Evolutionary conservation across 805 yeast genomes (phyloP).

Genomic region (Lipomyces japonicus): DNA sequence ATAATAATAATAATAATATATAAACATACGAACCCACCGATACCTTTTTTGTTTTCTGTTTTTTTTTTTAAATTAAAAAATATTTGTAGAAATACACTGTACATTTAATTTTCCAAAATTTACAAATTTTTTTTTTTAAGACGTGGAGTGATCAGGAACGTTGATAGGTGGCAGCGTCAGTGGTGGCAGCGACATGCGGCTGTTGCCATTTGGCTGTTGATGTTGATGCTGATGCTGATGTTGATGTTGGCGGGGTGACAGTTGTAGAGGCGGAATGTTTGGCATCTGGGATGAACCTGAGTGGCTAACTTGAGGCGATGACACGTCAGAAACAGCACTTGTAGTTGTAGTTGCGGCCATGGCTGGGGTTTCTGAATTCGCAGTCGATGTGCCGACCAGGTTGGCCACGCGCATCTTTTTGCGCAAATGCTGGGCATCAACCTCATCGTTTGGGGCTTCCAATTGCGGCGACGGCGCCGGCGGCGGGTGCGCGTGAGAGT

Average conservation of each 20-base stretch:
- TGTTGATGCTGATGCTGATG: too few species aligned
- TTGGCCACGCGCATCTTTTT: slow-evolving; percentile 26
- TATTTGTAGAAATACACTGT: background rate
- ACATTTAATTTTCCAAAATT: background rate
- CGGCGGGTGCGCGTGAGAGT: too few species aligned
- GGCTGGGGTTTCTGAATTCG: background rate
- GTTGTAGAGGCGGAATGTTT: slow-evolving; percentile 22
- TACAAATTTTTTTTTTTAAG: background rate
- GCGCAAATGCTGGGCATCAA: slow-evolving; percentile 14
- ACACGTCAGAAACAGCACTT: too few species aligned
- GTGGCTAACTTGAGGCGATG: too few species aligned
- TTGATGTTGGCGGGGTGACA: slow-evolving; percentile 9
- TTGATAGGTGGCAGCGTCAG: slow-evolving; percentile 14
- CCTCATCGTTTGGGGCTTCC: slow-evolving; percentile 8
- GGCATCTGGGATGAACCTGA: background rate
- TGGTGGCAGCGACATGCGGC: background rate
- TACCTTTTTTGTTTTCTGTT: too few species aligned
- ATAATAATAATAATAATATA: background rate
- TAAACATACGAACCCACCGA: background rate
- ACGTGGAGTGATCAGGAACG: slow-evolving; percentile 11
- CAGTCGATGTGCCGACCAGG: slow-evolving; percentile 9
- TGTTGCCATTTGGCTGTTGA: background rate
- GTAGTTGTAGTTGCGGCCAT: too few species aligned
- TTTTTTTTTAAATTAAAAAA: background rate
- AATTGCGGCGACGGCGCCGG: slow-evolving; percentile 24